phyloP scores from a whole-genome alignment of 768 basidiomycete genomes.

The Asterophora lycoperdoides region DNA sequence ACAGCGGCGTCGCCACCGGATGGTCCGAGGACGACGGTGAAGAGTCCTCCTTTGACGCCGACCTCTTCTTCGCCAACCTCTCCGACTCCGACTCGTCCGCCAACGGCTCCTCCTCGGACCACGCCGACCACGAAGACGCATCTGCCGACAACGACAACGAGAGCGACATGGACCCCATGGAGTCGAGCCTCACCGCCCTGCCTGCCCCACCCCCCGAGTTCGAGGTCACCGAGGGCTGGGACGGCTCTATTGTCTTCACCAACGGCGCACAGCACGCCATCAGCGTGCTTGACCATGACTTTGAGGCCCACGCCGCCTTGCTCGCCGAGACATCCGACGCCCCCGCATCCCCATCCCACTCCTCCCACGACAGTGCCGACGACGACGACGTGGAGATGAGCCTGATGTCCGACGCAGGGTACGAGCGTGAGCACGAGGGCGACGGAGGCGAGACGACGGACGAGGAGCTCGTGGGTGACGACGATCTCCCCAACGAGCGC shows the following conservation, averaged over 20 bases:
- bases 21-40: constrained; percentile 77
- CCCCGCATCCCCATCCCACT: too few species aligned
- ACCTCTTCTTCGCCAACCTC: constrained; percentile 79
- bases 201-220: constrained; percentile 42
- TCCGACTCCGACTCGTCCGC: constrained; percentile 45
- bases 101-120: constrained; percentile 17
- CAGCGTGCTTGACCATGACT: constrained; percentile 64
- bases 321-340: constrained; percentile 36
- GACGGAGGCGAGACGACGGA: constrained; percentile 78
- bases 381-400: constrained; percentile 46
- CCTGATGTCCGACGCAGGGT: constrained; percentile 39
- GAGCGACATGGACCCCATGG: constrained; percentile 32
- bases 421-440: constrained; percentile 41
- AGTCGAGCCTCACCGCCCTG: constrained; percentile 26
- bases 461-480: constrained; percentile 76
- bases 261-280: constrained; percentile 55
- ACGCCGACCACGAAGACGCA: too few species aligned
- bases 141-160: constrained; percentile 43
- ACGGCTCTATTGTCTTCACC: constrained; percentile 71
- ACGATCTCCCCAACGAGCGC: constrained; percentile 68
- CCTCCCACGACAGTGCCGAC: too few species aligned
- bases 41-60: constrained; percentile 69
- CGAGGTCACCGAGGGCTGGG: constrained; percentile 69
- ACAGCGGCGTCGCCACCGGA: constrained; percentile 64
- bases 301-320: constrained; percentile 57